Evolutionary conservation across 2,329 filamentous ascomycete species (phyloP), one percentile per base, ranked within the genome.

Genomic region (Alternaria incomplexa): DNA sequence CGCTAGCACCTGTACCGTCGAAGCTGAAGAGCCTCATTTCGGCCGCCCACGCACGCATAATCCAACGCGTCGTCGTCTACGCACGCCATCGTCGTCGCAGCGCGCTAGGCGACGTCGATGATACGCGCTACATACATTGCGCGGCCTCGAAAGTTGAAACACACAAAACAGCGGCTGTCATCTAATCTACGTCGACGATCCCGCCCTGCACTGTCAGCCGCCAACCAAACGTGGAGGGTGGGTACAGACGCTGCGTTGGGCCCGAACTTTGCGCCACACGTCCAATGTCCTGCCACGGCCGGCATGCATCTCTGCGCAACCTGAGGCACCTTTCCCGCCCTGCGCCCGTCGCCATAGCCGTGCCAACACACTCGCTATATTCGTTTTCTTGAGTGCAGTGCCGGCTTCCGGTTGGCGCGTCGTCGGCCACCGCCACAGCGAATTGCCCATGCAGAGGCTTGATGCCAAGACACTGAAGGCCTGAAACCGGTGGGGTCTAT

Each of bases 401-500:
- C 30, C 48, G 48, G 23, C 20, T 52, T 20, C 48, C 48, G 32
- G 52, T 44, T 44, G 52, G 52, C 36, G 36, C 36, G 40, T 9
- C 52, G 7, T 17, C 26, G 23, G 30, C 44, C 63, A 67, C 61
- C 62, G 28, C 56, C 67, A 64, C 57, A 56, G 47, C 55, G 46
- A 51, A 51, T 43, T 40, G n/a, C 17, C 48, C 48, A 36, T 46
- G 59, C 40, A 51, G 64, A 58, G 51, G 46, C 59, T 58, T 40
- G 43, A 51, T 53, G 70, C 71, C 72, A 73, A 73, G 71, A 26
- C 50, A 46, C 44, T 30, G 54, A 63, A 30, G 47, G 51, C 56
- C 64, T 70, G 67, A 69, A 69, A 72, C 68, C 57, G 59, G 71
- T 69, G 73, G 70, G 67, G 64, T 60, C 58, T 36, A 47, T 59